Percentiles rank a stretch among this genome's conserved stretches.
phyloP scores from a whole-genome alignment of 2,329 filamentous ascomycete species.

The Emmonsiellopsis sp. region DNA sequence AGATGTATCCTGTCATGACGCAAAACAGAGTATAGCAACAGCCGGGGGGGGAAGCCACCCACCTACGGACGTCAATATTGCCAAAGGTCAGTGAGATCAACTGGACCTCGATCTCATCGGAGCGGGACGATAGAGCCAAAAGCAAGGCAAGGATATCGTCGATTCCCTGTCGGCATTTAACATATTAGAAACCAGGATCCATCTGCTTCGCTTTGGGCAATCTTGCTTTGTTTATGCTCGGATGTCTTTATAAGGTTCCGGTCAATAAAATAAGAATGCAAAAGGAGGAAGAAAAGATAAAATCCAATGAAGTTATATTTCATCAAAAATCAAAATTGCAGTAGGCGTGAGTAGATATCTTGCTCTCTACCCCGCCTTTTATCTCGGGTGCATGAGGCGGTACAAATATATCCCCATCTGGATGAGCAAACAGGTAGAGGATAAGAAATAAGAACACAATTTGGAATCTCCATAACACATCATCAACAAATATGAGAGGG shows the following conservation, averaged over 20 bases:
- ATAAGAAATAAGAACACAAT: no score
- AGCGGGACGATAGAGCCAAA: constrained; percentile 68
- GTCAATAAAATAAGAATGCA: not conserved
- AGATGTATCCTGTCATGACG: not conserved
- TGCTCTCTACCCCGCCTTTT: not conserved
- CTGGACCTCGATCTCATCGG: constrained; percentile 75
- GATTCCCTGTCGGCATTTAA: constrained; percentile 46
- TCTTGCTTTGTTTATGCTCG: no score
- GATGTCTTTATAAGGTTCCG: no score
- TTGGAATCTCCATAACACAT: not conserved
- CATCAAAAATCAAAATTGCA: not conserved
- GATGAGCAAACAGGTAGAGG: no score
- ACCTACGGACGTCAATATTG: constrained; percentile 82
- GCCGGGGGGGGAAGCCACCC: constrained; percentile 12
- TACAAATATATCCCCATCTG: no score
- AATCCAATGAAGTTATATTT: no score
- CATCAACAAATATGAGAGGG: no score
- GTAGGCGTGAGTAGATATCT: not conserved
- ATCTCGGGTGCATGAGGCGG: no score
- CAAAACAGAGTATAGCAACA: no score
- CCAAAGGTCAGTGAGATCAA: constrained; percentile 88
- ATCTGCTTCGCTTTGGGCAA: no score
- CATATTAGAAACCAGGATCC: no score
- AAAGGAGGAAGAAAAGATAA: not conserved
- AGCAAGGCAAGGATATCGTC: constrained; percentile 88